phyloP scores from a whole-genome alignment of 2,329 filamentous ascomycete genomes.

The Teratosphaeria gauchensis region DNA sequence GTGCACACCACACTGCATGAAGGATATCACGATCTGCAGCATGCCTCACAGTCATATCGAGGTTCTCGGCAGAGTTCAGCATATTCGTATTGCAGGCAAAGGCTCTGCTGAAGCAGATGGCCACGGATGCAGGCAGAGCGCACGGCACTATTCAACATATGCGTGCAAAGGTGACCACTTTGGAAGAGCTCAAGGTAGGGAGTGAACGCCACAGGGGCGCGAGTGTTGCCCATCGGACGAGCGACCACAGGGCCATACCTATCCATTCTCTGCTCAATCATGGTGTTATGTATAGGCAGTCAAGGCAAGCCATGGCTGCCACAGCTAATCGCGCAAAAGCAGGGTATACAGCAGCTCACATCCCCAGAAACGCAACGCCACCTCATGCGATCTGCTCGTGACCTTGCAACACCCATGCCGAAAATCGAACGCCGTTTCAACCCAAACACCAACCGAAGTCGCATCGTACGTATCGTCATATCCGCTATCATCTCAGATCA shows the following conservation, averaged over 20 bases:
- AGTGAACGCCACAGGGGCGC: background rate
- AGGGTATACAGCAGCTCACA: constrained; percentile 17
- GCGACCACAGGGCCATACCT: background rate
- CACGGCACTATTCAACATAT: background rate
- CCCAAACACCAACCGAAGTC: background rate
- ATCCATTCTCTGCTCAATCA: background rate
- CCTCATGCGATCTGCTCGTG: constrained; percentile 16
- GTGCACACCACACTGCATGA: background rate
- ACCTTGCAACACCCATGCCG: constrained; percentile 5
- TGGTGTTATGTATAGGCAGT: background rate
- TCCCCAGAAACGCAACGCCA: constrained; percentile 16
- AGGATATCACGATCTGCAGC: background rate
- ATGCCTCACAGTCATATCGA: background rate
- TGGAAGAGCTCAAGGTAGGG: background rate
- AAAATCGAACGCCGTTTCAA: constrained; percentile 6
- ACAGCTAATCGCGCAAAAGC: background rate
- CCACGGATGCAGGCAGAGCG: background rate
- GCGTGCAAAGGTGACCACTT: background rate
- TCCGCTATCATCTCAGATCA: background rate
- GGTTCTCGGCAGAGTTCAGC: background rate
- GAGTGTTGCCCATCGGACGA: background rate
- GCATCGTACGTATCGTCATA: background rate
- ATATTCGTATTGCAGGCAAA: background rate
- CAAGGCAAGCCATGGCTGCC: background rate
- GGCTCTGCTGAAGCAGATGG: background rate